Evolutionary conservation across 495 filamentous ascomycete species (phyloP).

Genomic region (Lepidopterella palustris): DNA sequence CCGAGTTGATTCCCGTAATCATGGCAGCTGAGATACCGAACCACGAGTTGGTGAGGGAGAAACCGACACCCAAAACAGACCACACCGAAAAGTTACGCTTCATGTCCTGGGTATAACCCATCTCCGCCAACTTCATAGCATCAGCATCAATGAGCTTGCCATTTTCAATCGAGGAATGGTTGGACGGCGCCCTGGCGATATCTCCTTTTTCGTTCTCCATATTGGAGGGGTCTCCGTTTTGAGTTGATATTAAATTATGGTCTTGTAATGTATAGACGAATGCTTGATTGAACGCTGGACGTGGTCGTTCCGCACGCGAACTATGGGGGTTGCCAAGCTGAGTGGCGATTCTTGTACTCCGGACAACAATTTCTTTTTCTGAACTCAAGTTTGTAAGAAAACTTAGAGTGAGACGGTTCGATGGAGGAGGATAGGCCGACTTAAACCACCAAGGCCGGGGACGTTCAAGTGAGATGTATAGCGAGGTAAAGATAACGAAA

Average conservation of each 20-base stretch:
- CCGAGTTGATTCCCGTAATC: slow-evolving; percentile 54
- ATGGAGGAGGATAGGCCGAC: background rate
- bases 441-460: background rate
- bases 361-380: background rate
- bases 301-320: too few species aligned
- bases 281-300: too few species aligned
- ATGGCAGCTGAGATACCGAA: slow-evolving; percentile 55
- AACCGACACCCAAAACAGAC: slow-evolving; percentile 53
- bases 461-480: too few species aligned
- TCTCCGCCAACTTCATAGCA: slow-evolving; percentile 38
- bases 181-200: background rate
- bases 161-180: slow-evolving; percentile 6
- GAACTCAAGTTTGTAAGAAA: background rate
- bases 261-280: too few species aligned
- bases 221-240: background rate
- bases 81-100: slow-evolving; percentile 53
- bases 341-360: background rate
- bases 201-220: slow-evolving; percentile 16
- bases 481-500: background rate
- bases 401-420: background rate
- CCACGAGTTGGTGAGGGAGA: slow-evolving; percentile 61
- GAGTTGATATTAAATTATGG: background rate
- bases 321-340: too few species aligned
- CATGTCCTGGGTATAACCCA: slow-evolving; percentile 56
- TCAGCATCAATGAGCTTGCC: slow-evolving; percentile 21